Evolutionary conservation across 106 monocot species (phyloP), one percentile per base, ranked within the genome.

Genomic region (Dendrobium officinale): DNA sequence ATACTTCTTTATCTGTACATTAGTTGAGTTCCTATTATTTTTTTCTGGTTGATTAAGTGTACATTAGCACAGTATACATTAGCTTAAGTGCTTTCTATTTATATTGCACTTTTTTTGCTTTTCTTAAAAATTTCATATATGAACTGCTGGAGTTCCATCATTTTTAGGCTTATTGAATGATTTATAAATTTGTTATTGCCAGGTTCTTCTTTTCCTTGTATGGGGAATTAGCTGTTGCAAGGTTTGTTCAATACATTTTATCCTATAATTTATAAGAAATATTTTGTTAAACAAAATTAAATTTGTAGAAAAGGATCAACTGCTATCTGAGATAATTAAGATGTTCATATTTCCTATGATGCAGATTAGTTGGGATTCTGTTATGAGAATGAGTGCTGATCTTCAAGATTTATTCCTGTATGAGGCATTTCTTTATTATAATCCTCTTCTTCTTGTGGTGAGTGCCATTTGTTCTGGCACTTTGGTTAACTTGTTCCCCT

Each of bases 391-490:
- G 97, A 89, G 82, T 84, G 84, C 84, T 73, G 84, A 92, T 78
- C 89, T 92, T 61, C 86, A 87, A 77, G 87, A 94, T 91, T 85
- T 97, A 70, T 97, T 97, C 92, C 85, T 97, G 47, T 97, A 97
- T 43, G 97, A 97, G 82, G 92, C 86, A 48, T 97, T 97, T 78
- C 85, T 97, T 75, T 97, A 97, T 82, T 94, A 91, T 74, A 97
- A 97, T 66, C 97, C 97, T 80, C 94, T 97, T 80, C 91, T 97
- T 72, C 94, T 97, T 80, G 82, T 92, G 81, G 97, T 94, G 67
- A 80, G 97, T 84, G 29, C 68, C 31, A 43, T 75, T 77, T 82
- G 16, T 40, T 55, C 9, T 67, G 43, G 27, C 43, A 16, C 3
- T 70, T 11, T 77, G 6, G 11, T 75, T 58, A 42, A 64, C 67